These are phyloP conservation scores for Beta macrorhiza DNA, from an alignment of 179 eudicot species.

Conservation along the genomic window DNA sequence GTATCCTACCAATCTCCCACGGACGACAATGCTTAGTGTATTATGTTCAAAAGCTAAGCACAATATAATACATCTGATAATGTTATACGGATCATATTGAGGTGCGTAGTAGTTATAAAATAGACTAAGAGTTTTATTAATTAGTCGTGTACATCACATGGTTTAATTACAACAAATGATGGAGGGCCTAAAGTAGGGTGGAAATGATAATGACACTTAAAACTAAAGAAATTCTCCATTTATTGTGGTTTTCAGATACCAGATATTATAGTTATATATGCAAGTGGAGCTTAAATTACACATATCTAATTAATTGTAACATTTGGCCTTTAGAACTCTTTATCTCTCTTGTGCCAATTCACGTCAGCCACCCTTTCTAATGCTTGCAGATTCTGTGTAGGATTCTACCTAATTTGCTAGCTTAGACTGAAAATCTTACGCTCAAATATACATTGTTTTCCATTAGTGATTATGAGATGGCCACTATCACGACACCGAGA, in stretches of 20 bases:
- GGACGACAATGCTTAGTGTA: no score
- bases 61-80: no score
- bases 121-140: no score
- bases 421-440: no score
- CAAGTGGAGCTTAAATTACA: constrained; percentile 15
- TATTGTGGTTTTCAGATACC: constrained; percentile 14
- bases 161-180: neutral
- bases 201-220: constrained; percentile 7
- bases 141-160: no score
- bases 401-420: no score
- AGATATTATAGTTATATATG: constrained; percentile 8
- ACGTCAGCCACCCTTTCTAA: neutral
- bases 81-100: no score
- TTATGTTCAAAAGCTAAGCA: no score
- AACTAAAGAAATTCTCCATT: neutral
- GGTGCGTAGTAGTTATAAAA: no score
- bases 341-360: constrained; percentile 5
- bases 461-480: neutral
- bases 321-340: neutral
- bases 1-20: no score
- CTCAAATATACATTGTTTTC: no score
- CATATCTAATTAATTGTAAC: constrained; percentile 2
- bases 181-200: constrained; percentile 4
- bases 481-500: no score
- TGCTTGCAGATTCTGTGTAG: neutral